Percentiles rank a stretch among this genome's conserved stretches.
These are phyloP conservation scores for Halophytophthora batemanensis DNA, from an alignment of 352 stramenopile genomes.

Conservation along the genomic window DNA sequence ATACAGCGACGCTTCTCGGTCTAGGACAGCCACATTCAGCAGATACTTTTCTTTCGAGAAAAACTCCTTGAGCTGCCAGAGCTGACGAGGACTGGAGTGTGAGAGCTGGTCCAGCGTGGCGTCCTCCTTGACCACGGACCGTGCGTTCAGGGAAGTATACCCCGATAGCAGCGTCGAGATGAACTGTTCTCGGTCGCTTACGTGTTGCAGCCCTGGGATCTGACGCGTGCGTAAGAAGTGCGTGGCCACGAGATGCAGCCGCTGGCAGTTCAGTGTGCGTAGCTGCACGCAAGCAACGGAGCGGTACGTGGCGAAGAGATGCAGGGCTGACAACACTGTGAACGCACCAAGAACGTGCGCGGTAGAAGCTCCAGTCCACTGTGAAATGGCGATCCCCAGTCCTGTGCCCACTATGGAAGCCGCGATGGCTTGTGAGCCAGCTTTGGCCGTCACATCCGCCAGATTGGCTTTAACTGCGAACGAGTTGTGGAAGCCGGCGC, in stretches of 20 bases:
- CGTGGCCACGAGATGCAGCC: conserved; percentile 48
- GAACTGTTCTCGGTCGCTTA: conserved; percentile 55
- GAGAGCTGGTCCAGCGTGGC: conserved; percentile 46
- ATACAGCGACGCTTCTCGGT: conserved; percentile 10
- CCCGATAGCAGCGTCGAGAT: conserved; percentile 50
- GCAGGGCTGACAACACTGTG: conserved; percentile 38
- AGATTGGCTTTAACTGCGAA: conserved; percentile 90
- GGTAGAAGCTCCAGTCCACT: conserved; percentile 51
- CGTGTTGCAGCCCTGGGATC: conserved; percentile 21
- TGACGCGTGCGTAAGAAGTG: conserved; percentile 34
- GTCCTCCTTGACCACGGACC: conserved; percentile 46
- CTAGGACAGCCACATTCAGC: conserved; percentile 37
- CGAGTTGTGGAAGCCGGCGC: conserved; percentile 93
- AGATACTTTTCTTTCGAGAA: conserved; percentile 52
- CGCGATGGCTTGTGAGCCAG: conserved; percentile 92
- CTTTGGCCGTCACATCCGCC: conserved; percentile 95
- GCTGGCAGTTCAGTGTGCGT: conserved; percentile 67
- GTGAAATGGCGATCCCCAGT: conserved; percentile 61
- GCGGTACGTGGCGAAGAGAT: conserved; percentile 61
- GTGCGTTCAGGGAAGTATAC: conserved; percentile 44
- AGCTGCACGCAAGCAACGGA: conserved; percentile 57
- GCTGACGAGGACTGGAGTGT: conserved; percentile 29
- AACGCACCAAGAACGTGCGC: conserved; percentile 53
- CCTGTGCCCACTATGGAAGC: conserved; percentile 85
- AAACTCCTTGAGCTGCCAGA: conserved; percentile 40